phyloP scores from a whole-genome alignment of 352 stramenopile species.

The Blastocystis sp. region DNA sequence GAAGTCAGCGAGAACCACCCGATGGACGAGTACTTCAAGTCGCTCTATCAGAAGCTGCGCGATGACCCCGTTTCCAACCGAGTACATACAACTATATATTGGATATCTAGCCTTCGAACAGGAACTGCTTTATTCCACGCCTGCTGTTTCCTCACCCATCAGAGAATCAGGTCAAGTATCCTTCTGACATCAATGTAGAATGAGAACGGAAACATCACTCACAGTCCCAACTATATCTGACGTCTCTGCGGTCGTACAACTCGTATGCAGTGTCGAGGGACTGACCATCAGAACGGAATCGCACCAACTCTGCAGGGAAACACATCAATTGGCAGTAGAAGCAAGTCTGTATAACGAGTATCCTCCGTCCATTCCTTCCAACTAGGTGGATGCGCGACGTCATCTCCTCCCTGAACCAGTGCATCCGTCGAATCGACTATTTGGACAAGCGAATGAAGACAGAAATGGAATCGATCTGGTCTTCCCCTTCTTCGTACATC shows the following conservation, averaged over 20 bases:
- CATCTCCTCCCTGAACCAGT: background rate
- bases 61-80: background rate
- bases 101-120: too few species aligned
- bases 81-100: too few species aligned
- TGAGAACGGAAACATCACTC: background rate
- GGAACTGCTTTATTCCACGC: too few species aligned
- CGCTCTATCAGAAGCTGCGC: conserved; percentile 20
- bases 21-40: conserved; percentile 44
- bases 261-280: background rate
- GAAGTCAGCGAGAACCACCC: conserved; percentile 32
- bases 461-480: background rate
- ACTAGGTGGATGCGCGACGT: conserved; percentile 26
- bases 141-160: too few species aligned
- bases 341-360: conserved; percentile 19
- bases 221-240: background rate
- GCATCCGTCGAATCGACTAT: background rate
- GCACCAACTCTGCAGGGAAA: background rate
- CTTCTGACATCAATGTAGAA: background rate
- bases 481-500: background rate
- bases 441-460: conserved; percentile 21
- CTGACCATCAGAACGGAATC: background rate
- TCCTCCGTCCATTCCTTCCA: background rate
- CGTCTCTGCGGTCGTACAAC: background rate
- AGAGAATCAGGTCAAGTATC: too few species aligned
- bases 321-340: background rate